Evolutionary conservation across 495 filamentous ascomycete species (phyloP), one percentile per base, ranked within the genome.

Genomic region (Rhypophila decipiens): DNA sequence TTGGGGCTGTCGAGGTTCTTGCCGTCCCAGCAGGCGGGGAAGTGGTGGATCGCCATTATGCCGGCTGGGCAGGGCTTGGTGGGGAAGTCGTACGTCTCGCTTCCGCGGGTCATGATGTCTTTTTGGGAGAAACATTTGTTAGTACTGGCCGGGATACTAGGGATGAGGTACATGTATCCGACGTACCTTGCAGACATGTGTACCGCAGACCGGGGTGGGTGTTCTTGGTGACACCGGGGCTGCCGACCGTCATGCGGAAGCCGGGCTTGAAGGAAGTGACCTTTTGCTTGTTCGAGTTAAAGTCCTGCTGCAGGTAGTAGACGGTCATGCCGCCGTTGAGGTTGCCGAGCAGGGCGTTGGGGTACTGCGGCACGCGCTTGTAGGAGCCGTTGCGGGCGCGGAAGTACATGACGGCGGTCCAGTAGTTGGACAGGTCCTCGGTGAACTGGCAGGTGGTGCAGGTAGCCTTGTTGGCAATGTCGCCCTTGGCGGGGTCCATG

Each of bases 1-100:
- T 80, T 70, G 20, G 70, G 66, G 43, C 68, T 74, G 58, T 77
- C 75, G 7, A 78, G 64, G 53, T 76, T 77, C 56, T 71, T 69
- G 38, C 75, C 76, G 56, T 80, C 75, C 76, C 76, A 79, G 59
- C 72, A 71, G 47, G 72, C 61, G 27, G 73, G 73, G 57, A 76
- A 76, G 56, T 76, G 73, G 51, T 76, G 73, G 12, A 70, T 66
- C 5, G 67, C 56, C 48, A 76, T 71, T 47, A 76, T 72, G 41
- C 70, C 70, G 24, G 53, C 72, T 8, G 57, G 50, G 58, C 73
- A 76, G 0, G 71, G 69, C 38, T 35, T 56, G n/a, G 53, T 53
- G 17, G 73, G 73, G 62, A 76, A 73, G 51, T 73, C 64, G 5
- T 51, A 44, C 47, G 68, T 60, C 55, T 72, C 63, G 2, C 54